Evolutionary conservation across 306 rosid species (phyloP).

Genomic region (Vigna angularis): DNA sequence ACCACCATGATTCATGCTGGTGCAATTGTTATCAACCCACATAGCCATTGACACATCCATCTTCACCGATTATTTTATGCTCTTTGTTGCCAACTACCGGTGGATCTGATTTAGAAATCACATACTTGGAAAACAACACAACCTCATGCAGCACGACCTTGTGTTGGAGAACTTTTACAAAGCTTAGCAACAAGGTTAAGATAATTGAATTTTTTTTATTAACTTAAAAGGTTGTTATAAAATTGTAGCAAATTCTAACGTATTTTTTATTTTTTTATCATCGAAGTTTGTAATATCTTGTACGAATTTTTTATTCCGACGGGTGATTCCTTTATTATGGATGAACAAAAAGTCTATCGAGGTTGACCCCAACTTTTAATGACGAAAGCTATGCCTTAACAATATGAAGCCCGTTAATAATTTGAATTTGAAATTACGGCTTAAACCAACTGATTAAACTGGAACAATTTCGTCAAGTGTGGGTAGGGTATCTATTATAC

Average conservation of each 20-base stretch:
- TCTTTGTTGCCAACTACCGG: conserved; percentile 8
- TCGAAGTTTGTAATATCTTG: no score
- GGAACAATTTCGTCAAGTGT: no score
- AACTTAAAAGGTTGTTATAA: neutral
- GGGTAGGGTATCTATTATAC: no score
- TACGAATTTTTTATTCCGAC: neutral
- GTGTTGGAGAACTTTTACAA: neutral
- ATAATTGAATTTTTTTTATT: neutral
- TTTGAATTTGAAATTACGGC: no score
- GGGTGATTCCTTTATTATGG: neutral
- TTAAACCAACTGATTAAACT: no score
- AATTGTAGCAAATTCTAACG: neutral
- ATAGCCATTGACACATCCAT: neutral
- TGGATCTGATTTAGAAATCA: neutral
- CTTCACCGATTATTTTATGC: conserved; percentile 14
- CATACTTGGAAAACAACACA: neutral
- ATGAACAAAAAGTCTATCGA: neutral
- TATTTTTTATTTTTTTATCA: neutral
- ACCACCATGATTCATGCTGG: conserved; percentile 1
- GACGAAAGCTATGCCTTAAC: neutral
- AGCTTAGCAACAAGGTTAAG: neutral
- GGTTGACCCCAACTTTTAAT: conserved; percentile 12
- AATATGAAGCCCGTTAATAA: neutral
- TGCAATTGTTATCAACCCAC: conserved; percentile 9
- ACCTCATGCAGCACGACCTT: neutral